Percentiles rank a stretch among this genome's conserved stretches.
Conservation (phyloP, 164 flowering plant species). For the Liquidambar formosana region DNA sequence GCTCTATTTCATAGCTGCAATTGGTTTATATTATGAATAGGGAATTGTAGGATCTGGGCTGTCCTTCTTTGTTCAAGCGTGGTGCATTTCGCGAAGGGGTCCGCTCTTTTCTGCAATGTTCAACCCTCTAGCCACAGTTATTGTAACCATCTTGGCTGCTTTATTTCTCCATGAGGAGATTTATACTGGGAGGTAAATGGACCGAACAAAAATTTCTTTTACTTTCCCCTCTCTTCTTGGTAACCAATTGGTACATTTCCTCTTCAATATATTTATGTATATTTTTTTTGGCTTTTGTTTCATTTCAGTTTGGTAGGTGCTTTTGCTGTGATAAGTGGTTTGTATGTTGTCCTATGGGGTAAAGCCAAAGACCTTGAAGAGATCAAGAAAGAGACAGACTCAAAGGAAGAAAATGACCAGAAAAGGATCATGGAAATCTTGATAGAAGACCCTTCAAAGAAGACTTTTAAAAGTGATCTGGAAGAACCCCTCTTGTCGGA, state of each 20-base stretch:
- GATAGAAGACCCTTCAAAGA: slow-evolving; percentile 13
- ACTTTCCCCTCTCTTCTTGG: too few species aligned
- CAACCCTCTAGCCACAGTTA: slow-evolving; percentile 63
- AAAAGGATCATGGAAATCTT: not conserved
- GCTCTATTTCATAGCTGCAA: too few species aligned
- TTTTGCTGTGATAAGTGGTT: slow-evolving; percentile 50
- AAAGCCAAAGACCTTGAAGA: slow-evolving; percentile 49
- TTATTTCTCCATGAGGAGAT: slow-evolving; percentile 52
- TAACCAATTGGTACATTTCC: too few species aligned
- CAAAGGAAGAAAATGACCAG: slow-evolving; percentile 5
- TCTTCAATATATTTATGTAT: too few species aligned
- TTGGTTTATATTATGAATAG: slow-evolving; percentile 23
- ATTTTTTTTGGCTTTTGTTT: not conserved
- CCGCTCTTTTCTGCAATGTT: slow-evolving; percentile 76
- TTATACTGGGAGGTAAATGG: slow-evolving; percentile 55
- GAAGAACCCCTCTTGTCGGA: slow-evolving; percentile 13
- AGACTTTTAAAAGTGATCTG: slow-evolving; percentile 5
- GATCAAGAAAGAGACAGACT: slow-evolving; percentile 7
- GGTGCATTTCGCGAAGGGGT: slow-evolving; percentile 65
- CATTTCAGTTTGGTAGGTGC: slow-evolving; percentile 56
- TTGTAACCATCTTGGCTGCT: slow-evolving; percentile 54
- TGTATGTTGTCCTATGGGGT: slow-evolving; percentile 76
- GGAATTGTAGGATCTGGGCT: slow-evolving; percentile 47
- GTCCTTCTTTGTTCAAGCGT: slow-evolving; percentile 57
- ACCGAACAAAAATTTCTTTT: not conserved